Percentiles rank a stretch among this genome's conserved stretches.
These are phyloP conservation scores for Calocybe cyanea DNA, from an alignment of 768 basidiomycete genomes.

Conservation along the genomic window DNA sequence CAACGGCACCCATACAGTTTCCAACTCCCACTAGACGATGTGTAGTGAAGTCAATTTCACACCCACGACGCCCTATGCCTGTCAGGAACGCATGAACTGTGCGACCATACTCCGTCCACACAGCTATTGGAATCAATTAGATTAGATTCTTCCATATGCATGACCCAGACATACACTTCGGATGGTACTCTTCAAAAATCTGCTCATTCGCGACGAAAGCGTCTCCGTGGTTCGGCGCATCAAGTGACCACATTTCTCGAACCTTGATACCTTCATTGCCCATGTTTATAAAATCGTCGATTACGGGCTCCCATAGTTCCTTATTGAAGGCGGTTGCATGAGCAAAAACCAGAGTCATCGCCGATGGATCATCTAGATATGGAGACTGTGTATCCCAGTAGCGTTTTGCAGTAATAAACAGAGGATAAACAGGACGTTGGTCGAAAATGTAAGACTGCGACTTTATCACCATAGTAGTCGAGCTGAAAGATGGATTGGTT, in stretches of 20 bases:
- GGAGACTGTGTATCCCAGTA: too few species aligned
- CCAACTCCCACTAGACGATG: conserved; percentile 50
- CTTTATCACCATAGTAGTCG: conserved; percentile 8
- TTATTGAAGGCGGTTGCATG: too few species aligned
- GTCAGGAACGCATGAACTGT: conserved; percentile 44
- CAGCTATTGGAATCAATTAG: conserved; percentile 27
- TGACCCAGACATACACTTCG: conserved; percentile 33
- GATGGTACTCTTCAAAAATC: conserved; percentile 36
- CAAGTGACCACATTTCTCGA: conserved; percentile 47
- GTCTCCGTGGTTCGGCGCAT: conserved; percentile 55
- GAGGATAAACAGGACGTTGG: too few species aligned
- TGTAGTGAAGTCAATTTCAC: conserved; percentile 45
- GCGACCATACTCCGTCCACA: conserved; percentile 54
- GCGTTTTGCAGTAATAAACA: too few species aligned
- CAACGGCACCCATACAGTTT: conserved; percentile 52
- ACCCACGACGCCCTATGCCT: conserved; percentile 42
- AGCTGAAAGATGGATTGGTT: background rate
- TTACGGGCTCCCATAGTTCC: too few species aligned
- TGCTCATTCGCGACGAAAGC: conserved; percentile 45
- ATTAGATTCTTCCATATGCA: background rate
- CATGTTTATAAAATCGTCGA: too few species aligned
- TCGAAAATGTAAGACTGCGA: too few species aligned
- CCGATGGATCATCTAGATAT: too few species aligned
- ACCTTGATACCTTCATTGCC: too few species aligned
- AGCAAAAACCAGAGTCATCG: too few species aligned